These are phyloP conservation scores for Blastobotrys serpentis DNA, from an alignment of 1,139 yeast species.

Conservation along the genomic window DNA sequence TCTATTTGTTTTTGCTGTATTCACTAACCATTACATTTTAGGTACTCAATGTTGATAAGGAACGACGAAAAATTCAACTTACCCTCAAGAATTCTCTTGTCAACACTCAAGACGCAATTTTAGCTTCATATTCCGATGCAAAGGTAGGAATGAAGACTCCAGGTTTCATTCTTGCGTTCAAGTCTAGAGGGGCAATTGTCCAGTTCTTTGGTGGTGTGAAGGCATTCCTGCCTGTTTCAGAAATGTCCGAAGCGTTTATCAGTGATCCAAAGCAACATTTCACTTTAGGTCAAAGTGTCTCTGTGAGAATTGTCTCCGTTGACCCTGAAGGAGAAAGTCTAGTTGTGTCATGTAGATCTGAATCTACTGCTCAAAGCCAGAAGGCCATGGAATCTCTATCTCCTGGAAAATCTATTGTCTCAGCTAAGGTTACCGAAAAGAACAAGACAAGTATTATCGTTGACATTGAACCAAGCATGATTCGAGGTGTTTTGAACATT, in stretches of 20 bases:
- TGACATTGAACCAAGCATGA: constrained; percentile 54
- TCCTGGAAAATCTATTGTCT: constrained; percentile 62
- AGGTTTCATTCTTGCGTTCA: constrained; percentile 73
- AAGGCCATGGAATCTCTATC: constrained; percentile 49
- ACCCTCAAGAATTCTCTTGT: constrained; percentile 85
- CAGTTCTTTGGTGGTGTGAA: constrained; percentile 75
- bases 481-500: constrained; percentile 69
- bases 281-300: constrained; percentile 80
- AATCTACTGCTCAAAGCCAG: constrained; percentile 46
- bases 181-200: constrained; percentile 76
- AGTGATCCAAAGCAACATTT: constrained; percentile 74
- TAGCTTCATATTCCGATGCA: constrained; percentile 54
- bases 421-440: constrained; percentile 70
- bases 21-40: constrained; percentile 13
- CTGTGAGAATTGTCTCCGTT: constrained; percentile 61
- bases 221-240: constrained; percentile 82
- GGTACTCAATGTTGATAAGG: constrained; percentile 43
- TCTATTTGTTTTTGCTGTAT: constrained; percentile 11
- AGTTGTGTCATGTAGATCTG: constrained; percentile 70
- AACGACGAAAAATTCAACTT: constrained; percentile 49
- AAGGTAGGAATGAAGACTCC: constrained; percentile 60
- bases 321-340: constrained; percentile 57
- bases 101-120: constrained; percentile 58
- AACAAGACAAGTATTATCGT: constrained; percentile 63
- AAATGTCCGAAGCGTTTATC: constrained; percentile 87